Percentiles rank a stretch among this genome's conserved stretches.
Evolutionary conservation across 441 rosid species (phyloP).

Genomic region (Populus hybrid): DNA sequence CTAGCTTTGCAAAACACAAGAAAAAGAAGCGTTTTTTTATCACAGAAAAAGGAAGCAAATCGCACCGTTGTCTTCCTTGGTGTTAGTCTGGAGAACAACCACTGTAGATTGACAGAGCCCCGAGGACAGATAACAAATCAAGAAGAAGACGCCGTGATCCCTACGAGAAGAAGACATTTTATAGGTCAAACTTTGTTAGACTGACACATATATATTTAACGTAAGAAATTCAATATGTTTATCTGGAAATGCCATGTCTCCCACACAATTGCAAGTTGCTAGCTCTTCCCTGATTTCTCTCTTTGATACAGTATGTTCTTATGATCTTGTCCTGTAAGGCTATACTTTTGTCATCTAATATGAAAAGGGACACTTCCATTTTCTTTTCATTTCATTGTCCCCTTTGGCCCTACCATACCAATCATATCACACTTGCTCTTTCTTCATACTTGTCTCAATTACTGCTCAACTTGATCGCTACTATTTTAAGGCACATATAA

Average conservation of each 20-base stretch:
- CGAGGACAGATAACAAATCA: background rate
- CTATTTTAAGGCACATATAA: background rate
- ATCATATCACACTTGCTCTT: background rate
- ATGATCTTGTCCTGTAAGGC: background rate
- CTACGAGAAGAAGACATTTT: background rate
- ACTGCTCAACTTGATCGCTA: too few relatives aligned
- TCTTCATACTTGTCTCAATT: background rate
- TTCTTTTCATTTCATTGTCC: conserved; percentile 5
- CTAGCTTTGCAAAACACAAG: background rate
- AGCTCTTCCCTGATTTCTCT: background rate
- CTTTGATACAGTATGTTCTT: background rate
- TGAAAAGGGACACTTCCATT: background rate
- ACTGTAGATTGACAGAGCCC: background rate
- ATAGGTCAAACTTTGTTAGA: conserved; percentile 6
- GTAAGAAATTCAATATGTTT: background rate
- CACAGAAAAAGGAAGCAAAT: background rate
- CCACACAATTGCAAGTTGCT: background rate
- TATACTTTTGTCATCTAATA: conserved; percentile 14
- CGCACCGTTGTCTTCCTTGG: background rate
- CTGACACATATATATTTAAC: background rate
- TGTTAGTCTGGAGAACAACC: conserved; percentile 11
- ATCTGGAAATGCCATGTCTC: background rate
- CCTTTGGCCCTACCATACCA: conserved; percentile 1
- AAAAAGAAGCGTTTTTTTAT: too few relatives aligned
- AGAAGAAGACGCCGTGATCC: background rate